Evolutionary conservation across 768 basidiomycete species (phyloP).

Genomic region (Artomyces pyxidatus): DNA sequence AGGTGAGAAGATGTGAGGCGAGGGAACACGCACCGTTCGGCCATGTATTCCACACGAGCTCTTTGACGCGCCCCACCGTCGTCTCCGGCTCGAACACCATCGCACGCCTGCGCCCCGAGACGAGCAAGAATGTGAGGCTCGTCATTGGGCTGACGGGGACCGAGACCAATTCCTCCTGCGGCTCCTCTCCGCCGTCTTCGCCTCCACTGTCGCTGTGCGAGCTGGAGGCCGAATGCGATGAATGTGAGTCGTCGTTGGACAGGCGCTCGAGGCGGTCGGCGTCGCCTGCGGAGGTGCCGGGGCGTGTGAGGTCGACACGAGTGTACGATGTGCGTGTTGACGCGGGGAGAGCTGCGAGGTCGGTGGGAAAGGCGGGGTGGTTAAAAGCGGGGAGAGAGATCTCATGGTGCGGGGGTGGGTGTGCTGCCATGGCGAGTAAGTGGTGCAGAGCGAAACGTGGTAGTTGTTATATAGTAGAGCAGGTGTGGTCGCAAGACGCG

Average conservation of each 20-base stretch:
- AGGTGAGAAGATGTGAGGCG: slow-evolving; percentile 1
- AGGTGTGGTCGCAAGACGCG: too few relatives aligned
- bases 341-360: slow-evolving; percentile 26
- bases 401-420: slow-evolving; percentile 2
- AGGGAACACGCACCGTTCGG: slow-evolving; percentile 45
- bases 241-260: slow-evolving; percentile 6
- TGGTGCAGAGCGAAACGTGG: too few relatives aligned
- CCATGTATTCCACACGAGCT: slow-evolving; percentile 81
- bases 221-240: not conserved
- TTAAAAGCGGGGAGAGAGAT: slow-evolving; percentile 12
- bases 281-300: slow-evolving; percentile 16
- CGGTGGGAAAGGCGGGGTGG: slow-evolving; percentile 1
- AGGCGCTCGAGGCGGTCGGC: not conserved
- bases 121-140: slow-evolving; percentile 62
- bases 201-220: not conserved
- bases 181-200: slow-evolving; percentile 8
- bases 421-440: not conserved
- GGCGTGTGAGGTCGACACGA: slow-evolving; percentile 31
- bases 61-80: slow-evolving; percentile 71
- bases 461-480: too few relatives aligned
- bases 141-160: slow-evolving; percentile 59
- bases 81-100: slow-evolving; percentile 73
- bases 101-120: slow-evolving; percentile 57
- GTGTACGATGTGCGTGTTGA: slow-evolving; percentile 49
- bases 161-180: slow-evolving; percentile 1